These are phyloP conservation scores for Hanseniaspora valbyensis DNA, from an alignment of 805 yeast species.

Conservation along the genomic window DNA sequence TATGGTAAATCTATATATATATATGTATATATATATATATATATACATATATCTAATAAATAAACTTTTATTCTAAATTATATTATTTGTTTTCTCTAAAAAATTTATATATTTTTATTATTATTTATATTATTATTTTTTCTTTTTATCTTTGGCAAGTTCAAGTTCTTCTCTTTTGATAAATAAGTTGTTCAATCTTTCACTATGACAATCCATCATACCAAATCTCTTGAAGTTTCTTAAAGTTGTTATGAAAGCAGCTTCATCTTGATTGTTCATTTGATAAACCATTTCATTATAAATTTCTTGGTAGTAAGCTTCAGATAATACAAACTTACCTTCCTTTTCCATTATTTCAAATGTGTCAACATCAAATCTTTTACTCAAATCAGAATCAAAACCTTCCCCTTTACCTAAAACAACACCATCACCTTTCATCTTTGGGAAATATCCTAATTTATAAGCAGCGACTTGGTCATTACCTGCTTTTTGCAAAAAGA, in stretches of 20 bases:
- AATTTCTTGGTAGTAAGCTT: conserved; percentile 41
- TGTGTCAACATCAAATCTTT: conserved; percentile 28
- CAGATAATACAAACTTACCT: conserved; percentile 43
- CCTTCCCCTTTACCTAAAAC: conserved; percentile 74
- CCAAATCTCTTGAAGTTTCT: conserved; percentile 62
- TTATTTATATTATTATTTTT: conserved; percentile 17
- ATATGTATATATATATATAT: background rate
- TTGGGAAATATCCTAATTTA: conserved; percentile 55
- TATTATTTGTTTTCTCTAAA: too few relatives aligned
- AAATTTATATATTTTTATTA: too few relatives aligned
- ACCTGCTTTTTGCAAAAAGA: conserved; percentile 54
- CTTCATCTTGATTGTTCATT: conserved; percentile 29
- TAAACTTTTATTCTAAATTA: background rate
- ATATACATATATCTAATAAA: background rate
- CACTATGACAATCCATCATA: conserved; percentile 40
- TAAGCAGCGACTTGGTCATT: conserved; percentile 64
- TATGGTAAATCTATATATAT: background rate
- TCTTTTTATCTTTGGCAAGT: conserved; percentile 19
- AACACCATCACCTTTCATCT: conserved; percentile 48
- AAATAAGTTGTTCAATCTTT: conserved; percentile 18
- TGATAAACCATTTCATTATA: conserved; percentile 33
- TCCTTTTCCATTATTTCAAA: conserved; percentile 33
- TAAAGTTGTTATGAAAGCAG: conserved; percentile 32
- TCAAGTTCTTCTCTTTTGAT: conserved; percentile 8
- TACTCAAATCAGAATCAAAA: conserved; percentile 46